Conservation (phyloP, 2,329 filamentous ascomycete genomes). For the Fusarium vanettenii region DNA sequence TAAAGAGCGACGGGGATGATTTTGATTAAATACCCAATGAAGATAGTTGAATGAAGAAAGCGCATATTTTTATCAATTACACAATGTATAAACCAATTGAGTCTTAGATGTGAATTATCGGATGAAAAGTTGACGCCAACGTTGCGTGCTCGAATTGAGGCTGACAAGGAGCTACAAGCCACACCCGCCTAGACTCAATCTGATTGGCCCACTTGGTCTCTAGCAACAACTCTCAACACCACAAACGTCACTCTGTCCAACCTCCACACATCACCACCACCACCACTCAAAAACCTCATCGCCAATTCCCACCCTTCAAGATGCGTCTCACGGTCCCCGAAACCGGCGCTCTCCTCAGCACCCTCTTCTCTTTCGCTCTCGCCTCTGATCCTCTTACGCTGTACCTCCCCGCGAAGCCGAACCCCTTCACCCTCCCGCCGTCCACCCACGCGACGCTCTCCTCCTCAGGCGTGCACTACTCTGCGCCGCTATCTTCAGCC, state of each 20-base stretch:
- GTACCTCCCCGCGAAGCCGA: slow-evolving; percentile 60
- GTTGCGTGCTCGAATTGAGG: slow-evolving; percentile 19
- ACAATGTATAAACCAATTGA: background rate
- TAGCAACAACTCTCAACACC: slow-evolving; percentile 29
- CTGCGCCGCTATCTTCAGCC: slow-evolving; percentile 73
- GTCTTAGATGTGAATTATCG: background rate
- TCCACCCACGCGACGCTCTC: slow-evolving; percentile 73
- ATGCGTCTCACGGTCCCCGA: slow-evolving; percentile 53
- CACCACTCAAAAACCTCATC: background rate
- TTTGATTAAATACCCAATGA: slow-evolving; percentile 25
- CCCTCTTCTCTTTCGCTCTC: slow-evolving; percentile 51
- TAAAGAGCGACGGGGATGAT: slow-evolving; percentile 1
- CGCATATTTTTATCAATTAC: background rate
- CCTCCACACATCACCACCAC: slow-evolving; percentile 17
- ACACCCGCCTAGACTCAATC: slow-evolving; percentile 9
- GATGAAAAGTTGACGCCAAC: background rate
- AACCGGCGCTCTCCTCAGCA: slow-evolving; percentile 47
- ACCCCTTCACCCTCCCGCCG: slow-evolving; percentile 68
- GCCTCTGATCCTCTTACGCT: slow-evolving; percentile 54
- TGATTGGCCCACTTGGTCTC: slow-evolving; percentile 40
- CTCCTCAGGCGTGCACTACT: slow-evolving; percentile 51
- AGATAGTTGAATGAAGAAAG: slow-evolving; percentile 1
- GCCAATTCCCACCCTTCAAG: slow-evolving; percentile 1
- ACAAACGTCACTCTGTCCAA: slow-evolving; percentile 33
- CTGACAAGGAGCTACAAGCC: slow-evolving; percentile 32